A percentile compares a stretch with the other conserved stretches of the same genome.
These are phyloP conservation scores for Globisporangium nunn DNA, from an alignment of 352 stramenopile species.

Conservation along the genomic window DNA sequence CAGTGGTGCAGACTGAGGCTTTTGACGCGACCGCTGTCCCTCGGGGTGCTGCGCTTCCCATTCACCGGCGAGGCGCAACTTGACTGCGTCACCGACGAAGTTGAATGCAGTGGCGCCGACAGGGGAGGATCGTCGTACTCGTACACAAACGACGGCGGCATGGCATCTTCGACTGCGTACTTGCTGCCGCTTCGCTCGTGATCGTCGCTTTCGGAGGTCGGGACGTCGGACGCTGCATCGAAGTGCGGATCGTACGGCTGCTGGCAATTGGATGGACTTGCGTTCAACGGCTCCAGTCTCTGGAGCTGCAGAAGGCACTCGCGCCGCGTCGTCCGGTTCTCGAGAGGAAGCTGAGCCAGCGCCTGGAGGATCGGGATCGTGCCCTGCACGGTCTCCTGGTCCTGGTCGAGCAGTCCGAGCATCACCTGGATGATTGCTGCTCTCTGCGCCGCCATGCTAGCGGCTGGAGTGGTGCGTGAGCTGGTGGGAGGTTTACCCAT, in stretches of 20 bases:
- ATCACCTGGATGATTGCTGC: constrained; percentile 52
- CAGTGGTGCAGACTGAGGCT: constrained; percentile 44
- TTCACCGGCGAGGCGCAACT: background rate
- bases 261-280: background rate
- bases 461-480: no score
- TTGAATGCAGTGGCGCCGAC: background rate
- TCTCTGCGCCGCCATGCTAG: constrained; percentile 11
- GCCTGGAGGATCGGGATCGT: constrained; percentile 44
- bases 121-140: constrained; percentile 6
- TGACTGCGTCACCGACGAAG: constrained; percentile 3
- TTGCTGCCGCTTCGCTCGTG: background rate
- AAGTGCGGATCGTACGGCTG: constrained; percentile 2
- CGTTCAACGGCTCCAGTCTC: constrained; percentile 14
- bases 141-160: constrained; percentile 14
- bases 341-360: constrained; percentile 32
- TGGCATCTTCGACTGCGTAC: background rate
- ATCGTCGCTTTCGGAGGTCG: constrained; percentile 7
- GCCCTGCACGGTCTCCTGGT: constrained; percentile 33
- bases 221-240: constrained; percentile 10
- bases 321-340: constrained; percentile 25
- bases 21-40: constrained; percentile 34
- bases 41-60: background rate
- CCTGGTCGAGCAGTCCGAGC: constrained; percentile 47
- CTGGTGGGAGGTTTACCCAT: background rate
- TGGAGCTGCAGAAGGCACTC: constrained; percentile 36